Evolutionary conservation across 805 yeast genomes (phyloP).

Genomic region (Spathaspora sp.): DNA sequence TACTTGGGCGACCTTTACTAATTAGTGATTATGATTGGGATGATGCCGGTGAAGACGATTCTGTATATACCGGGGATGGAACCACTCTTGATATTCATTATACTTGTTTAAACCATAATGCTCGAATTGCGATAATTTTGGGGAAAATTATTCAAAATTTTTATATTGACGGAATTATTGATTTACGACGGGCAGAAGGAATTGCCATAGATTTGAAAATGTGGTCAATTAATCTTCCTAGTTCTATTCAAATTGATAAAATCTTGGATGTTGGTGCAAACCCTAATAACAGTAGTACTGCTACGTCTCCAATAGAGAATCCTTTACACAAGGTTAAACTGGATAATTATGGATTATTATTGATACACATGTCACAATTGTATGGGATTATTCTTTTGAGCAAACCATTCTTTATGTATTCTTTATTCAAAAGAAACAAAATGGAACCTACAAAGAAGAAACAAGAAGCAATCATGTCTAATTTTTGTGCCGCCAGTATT

Average conservation of each 20-base stretch:
- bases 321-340: not conserved
- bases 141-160: slow-evolving; percentile 26
- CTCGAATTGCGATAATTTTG: slow-evolving; percentile 21
- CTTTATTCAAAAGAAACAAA: slow-evolving; percentile 11
- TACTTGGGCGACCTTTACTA: slow-evolving; percentile 33
- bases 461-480: slow-evolving; percentile 10
- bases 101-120: slow-evolving; percentile 19
- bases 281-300: not conserved
- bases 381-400: slow-evolving; percentile 31
- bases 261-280: slow-evolving; percentile 7
- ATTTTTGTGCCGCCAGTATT: slow-evolving; percentile 33
- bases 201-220: slow-evolving; percentile 28
- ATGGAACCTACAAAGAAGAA: slow-evolving; percentile 3
- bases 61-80: slow-evolving; percentile 11
- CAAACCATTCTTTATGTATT: slow-evolving; percentile 37
- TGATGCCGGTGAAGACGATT: slow-evolving; percentile 13
- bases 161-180: slow-evolving; percentile 25
- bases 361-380: slow-evolving; percentile 32
- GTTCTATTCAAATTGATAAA: slow-evolving; percentile 20
- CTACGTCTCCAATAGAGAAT: not conserved
- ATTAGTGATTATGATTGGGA: slow-evolving; percentile 36
- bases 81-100: slow-evolving; percentile 9
- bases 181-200: slow-evolving; percentile 23
- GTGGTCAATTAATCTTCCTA: slow-evolving; percentile 28
- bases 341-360: slow-evolving; percentile 18